phyloP scores from a whole-genome alignment of 2,329 filamentous ascomycete species.

The Fusarium napiforme region DNA sequence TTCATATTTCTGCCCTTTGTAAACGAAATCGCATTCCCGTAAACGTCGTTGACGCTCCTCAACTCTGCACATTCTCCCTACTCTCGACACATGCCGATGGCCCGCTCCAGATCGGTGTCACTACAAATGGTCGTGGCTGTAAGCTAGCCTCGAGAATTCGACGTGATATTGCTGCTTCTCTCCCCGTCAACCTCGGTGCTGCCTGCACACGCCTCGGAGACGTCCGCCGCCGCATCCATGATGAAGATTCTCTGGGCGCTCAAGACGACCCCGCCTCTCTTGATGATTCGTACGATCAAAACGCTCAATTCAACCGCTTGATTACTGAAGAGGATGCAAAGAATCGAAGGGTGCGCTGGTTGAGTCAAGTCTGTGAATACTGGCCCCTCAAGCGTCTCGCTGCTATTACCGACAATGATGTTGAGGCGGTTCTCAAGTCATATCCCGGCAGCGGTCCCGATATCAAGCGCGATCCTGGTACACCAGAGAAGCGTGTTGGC shows the following conservation, averaged over 20 bases:
- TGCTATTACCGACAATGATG: slow-evolving; percentile 80
- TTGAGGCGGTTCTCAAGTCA: slow-evolving; percentile 78
- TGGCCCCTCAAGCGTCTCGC: slow-evolving; percentile 91
- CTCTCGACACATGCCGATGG: slow-evolving; percentile 91
- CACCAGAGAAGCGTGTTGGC: slow-evolving; percentile 58
- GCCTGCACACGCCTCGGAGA: slow-evolving; percentile 83
- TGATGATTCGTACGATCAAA: slow-evolving; percentile 77
- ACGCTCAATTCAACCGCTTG: slow-evolving; percentile 84
- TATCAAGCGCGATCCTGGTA: slow-evolving; percentile 35
- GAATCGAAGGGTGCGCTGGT: slow-evolving; percentile 88
- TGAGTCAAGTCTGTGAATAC: slow-evolving; percentile 97
- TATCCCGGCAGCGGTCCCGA: slow-evolving; percentile 61
- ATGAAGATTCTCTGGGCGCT: slow-evolving; percentile 68
- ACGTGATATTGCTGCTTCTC: slow-evolving; percentile 83
- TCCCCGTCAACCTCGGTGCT: slow-evolving; percentile 79
- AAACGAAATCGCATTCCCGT: slow-evolving; percentile 84
- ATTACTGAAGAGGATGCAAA: slow-evolving; percentile 80
- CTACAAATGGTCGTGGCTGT: slow-evolving; percentile 93
- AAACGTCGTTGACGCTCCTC: slow-evolving; percentile 89
- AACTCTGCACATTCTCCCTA: slow-evolving; percentile 88
- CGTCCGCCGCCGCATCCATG: slow-evolving; percentile 75
- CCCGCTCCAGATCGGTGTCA: slow-evolving; percentile 93
- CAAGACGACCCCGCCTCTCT: slow-evolving; percentile 65
- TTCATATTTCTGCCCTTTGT: slow-evolving; percentile 79
- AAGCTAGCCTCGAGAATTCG: slow-evolving; percentile 91